phyloP scores from a whole-genome alignment of 2,329 filamentous ascomycete species.

The Aspergillus candidus region DNA sequence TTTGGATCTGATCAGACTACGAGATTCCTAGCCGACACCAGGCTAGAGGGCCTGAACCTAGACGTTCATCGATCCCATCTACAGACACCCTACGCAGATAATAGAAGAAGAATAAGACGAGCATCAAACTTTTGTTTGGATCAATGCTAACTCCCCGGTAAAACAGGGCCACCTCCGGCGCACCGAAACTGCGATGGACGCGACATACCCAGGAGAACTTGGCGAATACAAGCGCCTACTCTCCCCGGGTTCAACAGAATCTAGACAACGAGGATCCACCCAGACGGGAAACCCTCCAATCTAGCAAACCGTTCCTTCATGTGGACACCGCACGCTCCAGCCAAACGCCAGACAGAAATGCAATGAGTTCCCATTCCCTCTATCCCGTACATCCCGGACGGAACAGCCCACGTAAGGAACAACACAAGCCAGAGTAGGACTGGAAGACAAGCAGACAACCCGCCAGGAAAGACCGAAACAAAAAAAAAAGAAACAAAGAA shows the following conservation, averaged over 20 bases:
- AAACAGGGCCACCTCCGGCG: conserved; percentile 20
- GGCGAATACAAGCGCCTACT: conserved; percentile 23
- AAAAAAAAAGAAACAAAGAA: conserved; percentile 10
- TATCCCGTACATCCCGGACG: no score
- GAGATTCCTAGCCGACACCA: no score
- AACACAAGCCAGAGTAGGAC: conserved; percentile 14
- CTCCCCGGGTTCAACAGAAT: conserved; percentile 33
- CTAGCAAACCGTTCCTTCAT: conserved; percentile 25
- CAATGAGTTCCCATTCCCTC: conserved; percentile 19
- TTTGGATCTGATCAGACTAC: no score
- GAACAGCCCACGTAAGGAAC: neutral
- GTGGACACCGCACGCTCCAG: conserved; percentile 30
- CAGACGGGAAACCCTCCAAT: conserved; percentile 24
- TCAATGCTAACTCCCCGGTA: conserved; percentile 24
- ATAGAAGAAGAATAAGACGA: conserved; percentile 1
- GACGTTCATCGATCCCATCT: neutral
- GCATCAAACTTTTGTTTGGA: conserved; percentile 17
- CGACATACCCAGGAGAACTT: conserved; percentile 20
- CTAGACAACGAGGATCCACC: conserved; percentile 24
- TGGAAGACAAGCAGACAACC: conserved; percentile 8
- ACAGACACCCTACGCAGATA: conserved; percentile 3
- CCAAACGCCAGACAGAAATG: conserved; percentile 41
- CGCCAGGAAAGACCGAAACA: conserved; percentile 11
- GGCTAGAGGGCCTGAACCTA: no score
- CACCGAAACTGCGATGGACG: conserved; percentile 20